Evolutionary conservation across 1,284 basidiomycete species (phyloP).

Genomic region (Tilletia setariae): DNA sequence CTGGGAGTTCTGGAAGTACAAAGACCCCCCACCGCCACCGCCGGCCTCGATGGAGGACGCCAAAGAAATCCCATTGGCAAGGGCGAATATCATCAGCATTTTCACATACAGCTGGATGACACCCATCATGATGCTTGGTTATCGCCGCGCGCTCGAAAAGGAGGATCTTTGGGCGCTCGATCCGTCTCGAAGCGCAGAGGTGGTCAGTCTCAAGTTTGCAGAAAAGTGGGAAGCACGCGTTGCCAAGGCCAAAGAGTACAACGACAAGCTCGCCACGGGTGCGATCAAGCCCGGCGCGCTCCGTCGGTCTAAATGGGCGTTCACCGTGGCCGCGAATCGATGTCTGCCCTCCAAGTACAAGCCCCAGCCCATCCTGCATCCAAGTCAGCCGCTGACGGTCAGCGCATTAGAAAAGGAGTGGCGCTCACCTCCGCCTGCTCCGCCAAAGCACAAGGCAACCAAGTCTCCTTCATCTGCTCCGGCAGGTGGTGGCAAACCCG

Average conservation of each 20-base stretch:
- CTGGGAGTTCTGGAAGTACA: slow-evolving; percentile 50
- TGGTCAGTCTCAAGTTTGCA: slow-evolving; percentile 65
- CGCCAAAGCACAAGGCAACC: not conserved
- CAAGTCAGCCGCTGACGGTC: slow-evolving; percentile 13
- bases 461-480: not conserved
- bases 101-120: slow-evolving; percentile 72
- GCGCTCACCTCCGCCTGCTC: slow-evolving; percentile 31
- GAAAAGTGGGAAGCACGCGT: slow-evolving; percentile 66
- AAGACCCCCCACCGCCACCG: slow-evolving; percentile 43
- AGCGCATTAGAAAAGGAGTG: slow-evolving; percentile 40
- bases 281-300: slow-evolving; percentile 63
- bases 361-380: not conserved
- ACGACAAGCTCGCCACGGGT: slow-evolving; percentile 65
- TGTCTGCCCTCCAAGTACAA: not conserved
- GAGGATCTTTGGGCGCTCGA: slow-evolving; percentile 81
- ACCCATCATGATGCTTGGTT: slow-evolving; percentile 66
- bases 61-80: slow-evolving; percentile 60
- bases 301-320: slow-evolving; percentile 64
- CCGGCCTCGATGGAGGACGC: slow-evolving; percentile 62
- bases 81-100: slow-evolving; percentile 61
- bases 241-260: slow-evolving; percentile 67
- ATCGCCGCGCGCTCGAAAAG: slow-evolving; percentile 73
- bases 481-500: not conserved
- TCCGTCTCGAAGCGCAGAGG: slow-evolving; percentile 58
- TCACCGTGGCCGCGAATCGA: slow-evolving; percentile 49